Percentiles rank a stretch among this genome's conserved stretches.
Evolutionary conservation across 2,329 filamentous ascomycete genomes (phyloP).

Genomic region (Ascosphaera apis): DNA sequence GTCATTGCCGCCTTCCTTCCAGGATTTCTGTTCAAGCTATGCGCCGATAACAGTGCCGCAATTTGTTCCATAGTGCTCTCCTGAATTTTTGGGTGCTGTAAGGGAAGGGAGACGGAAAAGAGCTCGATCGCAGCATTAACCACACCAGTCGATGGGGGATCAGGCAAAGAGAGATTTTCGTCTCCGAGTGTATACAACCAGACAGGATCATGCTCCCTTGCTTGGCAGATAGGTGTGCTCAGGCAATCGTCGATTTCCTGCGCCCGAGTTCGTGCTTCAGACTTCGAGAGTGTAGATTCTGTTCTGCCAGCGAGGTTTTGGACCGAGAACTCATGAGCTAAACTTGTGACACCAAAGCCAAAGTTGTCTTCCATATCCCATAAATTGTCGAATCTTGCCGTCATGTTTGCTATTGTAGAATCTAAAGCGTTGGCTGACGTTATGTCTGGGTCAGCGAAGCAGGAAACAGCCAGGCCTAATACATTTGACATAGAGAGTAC

Average conservation of each 20-base stretch:
- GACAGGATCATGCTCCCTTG: slow-evolving; percentile 74
- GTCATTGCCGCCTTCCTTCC: slow-evolving; percentile 76
- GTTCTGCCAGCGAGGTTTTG: slow-evolving; percentile 45
- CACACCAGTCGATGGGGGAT: slow-evolving; percentile 76
- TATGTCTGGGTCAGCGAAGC: slow-evolving; percentile 76
- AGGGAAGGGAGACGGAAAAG: slow-evolving; percentile 73
- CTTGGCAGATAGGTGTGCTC: slow-evolving; percentile 47
- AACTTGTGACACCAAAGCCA: slow-evolving; percentile 75
- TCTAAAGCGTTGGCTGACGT: slow-evolving; percentile 53
- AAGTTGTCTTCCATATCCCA: slow-evolving; percentile 93
- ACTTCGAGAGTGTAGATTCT: slow-evolving; percentile 24
- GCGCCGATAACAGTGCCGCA: slow-evolving; percentile 64
- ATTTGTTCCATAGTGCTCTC: slow-evolving; percentile 92
- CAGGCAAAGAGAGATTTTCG: slow-evolving; percentile 29
- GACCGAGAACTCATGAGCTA: slow-evolving; percentile 56
- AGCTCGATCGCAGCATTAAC: slow-evolving; percentile 85
- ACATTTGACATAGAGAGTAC: slow-evolving; percentile 77
- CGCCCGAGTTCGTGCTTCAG: not conserved
- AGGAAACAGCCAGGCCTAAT: slow-evolving; percentile 65
- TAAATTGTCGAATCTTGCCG: slow-evolving; percentile 72
- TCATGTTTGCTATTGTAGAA: slow-evolving; percentile 73
- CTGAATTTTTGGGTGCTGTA: slow-evolving; percentile 77
- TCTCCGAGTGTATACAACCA: slow-evolving; percentile 42
- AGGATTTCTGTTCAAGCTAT: slow-evolving; percentile 58
- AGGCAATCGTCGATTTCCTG: slow-evolving; percentile 10